phyloP scores from a whole-genome alignment of 345 rosid species.

The Sonneratia alba region DNA sequence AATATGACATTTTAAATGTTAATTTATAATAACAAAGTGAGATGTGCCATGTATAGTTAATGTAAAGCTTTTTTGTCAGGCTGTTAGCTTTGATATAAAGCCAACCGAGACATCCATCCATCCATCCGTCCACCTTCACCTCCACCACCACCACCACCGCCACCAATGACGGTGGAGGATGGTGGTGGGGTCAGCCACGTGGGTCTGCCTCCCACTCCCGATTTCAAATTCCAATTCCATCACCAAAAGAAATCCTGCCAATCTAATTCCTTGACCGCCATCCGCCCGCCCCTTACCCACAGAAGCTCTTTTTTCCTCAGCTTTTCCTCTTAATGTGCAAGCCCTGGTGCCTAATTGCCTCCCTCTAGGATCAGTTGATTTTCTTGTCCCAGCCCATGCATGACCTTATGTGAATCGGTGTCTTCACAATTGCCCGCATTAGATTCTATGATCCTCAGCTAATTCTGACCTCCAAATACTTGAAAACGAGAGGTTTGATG shows the following conservation, averaged over 20 bases:
- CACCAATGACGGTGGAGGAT: conserved; percentile 9
- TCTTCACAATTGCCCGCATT: too few species aligned
- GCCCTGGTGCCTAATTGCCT: neutral
- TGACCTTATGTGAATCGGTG: too few species aligned
- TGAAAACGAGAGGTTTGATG: too few species aligned
- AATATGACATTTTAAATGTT: too few species aligned
- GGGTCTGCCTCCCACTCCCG: conserved; percentile 56
- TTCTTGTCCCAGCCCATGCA: too few species aligned
- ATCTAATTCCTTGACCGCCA: neutral
- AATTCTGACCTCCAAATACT: too few species aligned
- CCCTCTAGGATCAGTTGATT: too few species aligned
- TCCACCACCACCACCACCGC: neutral
- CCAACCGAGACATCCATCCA: conserved; percentile 40
- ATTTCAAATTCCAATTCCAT: conserved; percentile 6
- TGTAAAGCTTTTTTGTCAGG: conserved; percentile 14
- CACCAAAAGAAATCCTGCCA: neutral
- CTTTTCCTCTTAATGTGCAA: neutral
- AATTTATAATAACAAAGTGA: too few species aligned
- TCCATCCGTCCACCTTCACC: neutral
- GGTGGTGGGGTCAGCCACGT: conserved; percentile 74
- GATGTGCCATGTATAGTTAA: too few species aligned
- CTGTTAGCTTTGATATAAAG: conserved; percentile 91
- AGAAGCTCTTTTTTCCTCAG: neutral
- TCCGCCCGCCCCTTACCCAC: neutral
- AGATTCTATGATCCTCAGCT: too few species aligned